These are phyloP conservation scores for grape (Vitis vinifera) DNA, from an alignment of 164 flowering plant genomes.

Conservation along the genomic window ASM3070453v1 NC_081814.1:7251501-7252000, in stretches of 20 bases:
- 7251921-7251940: not conserved
- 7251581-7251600: slow-evolving; percentile 5
- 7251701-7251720: not conserved
- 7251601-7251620: slow-evolving; percentile 19
- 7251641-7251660: slow-evolving; percentile 32
- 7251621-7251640: slow-evolving; percentile 15
- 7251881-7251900: not conserved
- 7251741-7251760: no score
- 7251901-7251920: not conserved
- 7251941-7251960: not conserved
- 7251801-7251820: no score
- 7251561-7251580: slow-evolving; percentile 19
- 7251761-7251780: no score
- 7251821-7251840: not conserved
- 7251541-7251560: slow-evolving; percentile 16
- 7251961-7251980: not conserved
- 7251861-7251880: not conserved
- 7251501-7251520: slow-evolving; percentile 3
- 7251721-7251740: not conserved
- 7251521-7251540: slow-evolving; percentile 11
- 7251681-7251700: not conserved
- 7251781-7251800: no score
- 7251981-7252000: slow-evolving; percentile 12
- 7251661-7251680: not conserved
- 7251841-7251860: not conserved